These are phyloP conservation scores for Phtheirospermum japonicum DNA, from an alignment of 257 asterid species.

Conservation along the genomic window DNA sequence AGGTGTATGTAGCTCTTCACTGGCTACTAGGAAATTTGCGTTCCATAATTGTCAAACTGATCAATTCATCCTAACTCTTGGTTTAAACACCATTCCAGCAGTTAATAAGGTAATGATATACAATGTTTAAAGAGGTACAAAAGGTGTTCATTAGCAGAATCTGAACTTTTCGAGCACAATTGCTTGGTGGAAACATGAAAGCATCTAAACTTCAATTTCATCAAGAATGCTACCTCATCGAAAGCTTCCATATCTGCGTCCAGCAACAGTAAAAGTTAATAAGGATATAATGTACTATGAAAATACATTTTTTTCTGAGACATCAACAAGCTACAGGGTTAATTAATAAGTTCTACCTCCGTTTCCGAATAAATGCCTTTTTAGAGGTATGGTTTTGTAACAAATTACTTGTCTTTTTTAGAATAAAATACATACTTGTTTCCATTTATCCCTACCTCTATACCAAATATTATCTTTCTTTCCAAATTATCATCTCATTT, in stretches of 20 bases:
- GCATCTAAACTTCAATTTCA: not conserved
- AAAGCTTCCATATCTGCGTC: not conserved
- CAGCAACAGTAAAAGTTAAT: not conserved
- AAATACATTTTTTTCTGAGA: not conserved
- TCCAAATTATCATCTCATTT: too few relatives aligned
- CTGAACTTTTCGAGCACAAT: not conserved
- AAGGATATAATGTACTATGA: too few relatives aligned
- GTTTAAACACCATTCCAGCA: too few relatives aligned
- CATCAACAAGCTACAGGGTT: not conserved
- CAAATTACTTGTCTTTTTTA: too few relatives aligned
- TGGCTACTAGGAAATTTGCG: too few relatives aligned
- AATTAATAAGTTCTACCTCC: too few relatives aligned
- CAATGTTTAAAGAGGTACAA: not conserved
- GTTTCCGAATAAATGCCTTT: too few relatives aligned
- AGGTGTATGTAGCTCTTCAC: not conserved
- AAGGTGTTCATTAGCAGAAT: not conserved
- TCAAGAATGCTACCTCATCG: not conserved
- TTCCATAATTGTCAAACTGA: not conserved
- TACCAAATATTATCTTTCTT: too few relatives aligned
- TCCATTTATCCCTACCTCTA: too few relatives aligned
- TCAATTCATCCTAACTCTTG: too few relatives aligned
- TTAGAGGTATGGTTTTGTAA: too few relatives aligned
- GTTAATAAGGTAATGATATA: not conserved
- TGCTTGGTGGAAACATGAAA: not conserved
- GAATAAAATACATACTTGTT: too few relatives aligned